Evolutionary conservation across 2,329 filamentous ascomycete genomes (phyloP), one percentile per base, ranked within the genome.

Genomic region (Phaeomoniella chlamydospora): DNA sequence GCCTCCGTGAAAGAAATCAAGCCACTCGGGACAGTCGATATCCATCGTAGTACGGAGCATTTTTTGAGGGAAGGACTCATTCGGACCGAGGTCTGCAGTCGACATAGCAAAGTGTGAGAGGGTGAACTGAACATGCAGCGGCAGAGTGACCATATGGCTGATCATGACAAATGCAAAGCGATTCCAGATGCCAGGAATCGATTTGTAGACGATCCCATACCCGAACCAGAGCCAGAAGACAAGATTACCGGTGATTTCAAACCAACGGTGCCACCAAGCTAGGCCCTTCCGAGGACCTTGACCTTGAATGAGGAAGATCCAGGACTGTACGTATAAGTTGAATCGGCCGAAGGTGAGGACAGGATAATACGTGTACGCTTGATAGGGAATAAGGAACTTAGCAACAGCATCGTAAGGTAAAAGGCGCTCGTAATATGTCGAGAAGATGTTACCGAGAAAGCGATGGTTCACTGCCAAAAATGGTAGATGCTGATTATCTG

Each of bases 21-120:
- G 66, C 85, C 86, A 93, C 10, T 70, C 66, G 1, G 85, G 83
- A 51, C 85, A 93, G 52, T 90, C 84, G 15, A 93, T 77, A 44
- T 93, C 85, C 85, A 94, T 93, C 10, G 86, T 93, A 1, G 86
- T 94, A 45, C 87, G 77, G 32, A 94, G 67, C 79, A 92, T 90
- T 55, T 79, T 82, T 57, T 93, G 85, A 1, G 86, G 76, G 55
- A 94, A 94, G 0, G 82, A 90, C 54, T 94, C 86, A 35, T 77
- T 67, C 1, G 80, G 74, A 0, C 87, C 87, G 10, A 94, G 67
- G 48, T 94, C 84, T 9, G 82, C 72, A 0, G 86, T 94, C 47
- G 82, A 88, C 86, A 93, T 94, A 45, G 83, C 83, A 57, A 92
- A 94, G 57, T 94, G 86, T 2, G 82, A 90, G 13, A 94, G 70